Base-by-base conservation (phyloP, 768 basidiomycete species). In the Auriscalpium orientale region DNA sequence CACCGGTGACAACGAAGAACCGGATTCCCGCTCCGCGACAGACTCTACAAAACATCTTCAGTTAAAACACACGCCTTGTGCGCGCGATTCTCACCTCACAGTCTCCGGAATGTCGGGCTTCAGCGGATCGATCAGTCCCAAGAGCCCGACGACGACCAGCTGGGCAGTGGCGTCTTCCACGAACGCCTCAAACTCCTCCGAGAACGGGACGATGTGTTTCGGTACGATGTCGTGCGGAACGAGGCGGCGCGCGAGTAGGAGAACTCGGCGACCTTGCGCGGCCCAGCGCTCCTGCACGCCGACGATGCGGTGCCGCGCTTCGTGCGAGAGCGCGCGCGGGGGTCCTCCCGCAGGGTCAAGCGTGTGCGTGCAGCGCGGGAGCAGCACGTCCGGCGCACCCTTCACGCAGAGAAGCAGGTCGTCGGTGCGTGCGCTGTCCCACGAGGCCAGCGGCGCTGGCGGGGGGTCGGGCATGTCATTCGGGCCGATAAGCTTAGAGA, bases 1-100 rank as follows among this genome's bases (percentile, higher is more conserved):
- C 55, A 70, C 78, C 78, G 11, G 80, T 80, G 54, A 86, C 81
- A 72, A 87, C 81, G 62, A 79, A 78, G 63, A 85, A 80, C 11
- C 83, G 74, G 49, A 85, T 79, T 5, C 82, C 82, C 8, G 83
- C 84, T 13, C 75, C 63, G 28, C 81, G 75, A 58, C 78, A 78
- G n/a, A 72, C 63, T 7, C 72, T 71, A 33, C 5, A 1, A 33
- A 2, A 45, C 44, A 2, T 45, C 12, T 0, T 10, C 15, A 45
- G 21, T 45, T 11, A 35, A 34, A 13, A 53, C 18, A n/a, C 35
- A 34, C 46, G 15, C 10, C 36, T 6, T 35, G 10, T 12, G 50
- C 8, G 15, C 18, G 8, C 20, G 10, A 20, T 22, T 9, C 60
- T 36, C 53, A 59, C 56, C 58, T 47, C 21, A 81, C 76, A 1